phyloP scores from a whole-genome alignment of 2,329 filamentous ascomycete genomes.

The Diplocarpon rosae region DNA sequence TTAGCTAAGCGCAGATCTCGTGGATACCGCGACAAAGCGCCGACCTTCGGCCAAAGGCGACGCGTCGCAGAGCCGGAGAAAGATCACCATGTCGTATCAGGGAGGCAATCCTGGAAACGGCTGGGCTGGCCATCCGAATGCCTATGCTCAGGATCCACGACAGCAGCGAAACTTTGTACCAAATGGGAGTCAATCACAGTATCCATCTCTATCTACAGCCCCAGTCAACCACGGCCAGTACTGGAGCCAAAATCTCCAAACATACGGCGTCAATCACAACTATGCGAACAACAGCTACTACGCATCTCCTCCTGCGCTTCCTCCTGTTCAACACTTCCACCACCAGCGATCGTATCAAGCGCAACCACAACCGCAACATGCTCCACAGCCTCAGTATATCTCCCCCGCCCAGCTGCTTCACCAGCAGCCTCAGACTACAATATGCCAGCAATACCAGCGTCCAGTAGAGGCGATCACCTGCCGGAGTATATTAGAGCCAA shows the following conservation, averaged over 20 bases:
- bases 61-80: background rate
- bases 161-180: slow-evolving; percentile 4
- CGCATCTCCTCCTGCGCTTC: background rate
- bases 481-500: slow-evolving; percentile 3
- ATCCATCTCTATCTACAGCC: background rate
- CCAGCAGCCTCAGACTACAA: slow-evolving; percentile 14
- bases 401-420: slow-evolving; percentile 26
- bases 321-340: background rate
- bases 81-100: slow-evolving; percentile 21
- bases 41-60: background rate
- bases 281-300: slow-evolving; percentile 12
- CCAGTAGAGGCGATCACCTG: slow-evolving; percentile 7
- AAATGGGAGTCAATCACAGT: slow-evolving; percentile 4
- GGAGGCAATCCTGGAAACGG: slow-evolving; percentile 17
- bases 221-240: slow-evolving; percentile 8
- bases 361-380: slow-evolving; percentile 6
- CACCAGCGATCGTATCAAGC: background rate
- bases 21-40: background rate
- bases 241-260: slow-evolving; percentile 12
- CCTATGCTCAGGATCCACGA: slow-evolving; percentile 10
- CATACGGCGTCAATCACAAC: slow-evolving; percentile 8
- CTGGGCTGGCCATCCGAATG: slow-evolving; percentile 18
- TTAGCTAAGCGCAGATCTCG: background rate
- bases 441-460: slow-evolving; percentile 11
- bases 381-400: slow-evolving; percentile 14